phyloP scores from a whole-genome alignment of 306 rosid species.

The Ammopiptanthus mongolicus region DNA sequence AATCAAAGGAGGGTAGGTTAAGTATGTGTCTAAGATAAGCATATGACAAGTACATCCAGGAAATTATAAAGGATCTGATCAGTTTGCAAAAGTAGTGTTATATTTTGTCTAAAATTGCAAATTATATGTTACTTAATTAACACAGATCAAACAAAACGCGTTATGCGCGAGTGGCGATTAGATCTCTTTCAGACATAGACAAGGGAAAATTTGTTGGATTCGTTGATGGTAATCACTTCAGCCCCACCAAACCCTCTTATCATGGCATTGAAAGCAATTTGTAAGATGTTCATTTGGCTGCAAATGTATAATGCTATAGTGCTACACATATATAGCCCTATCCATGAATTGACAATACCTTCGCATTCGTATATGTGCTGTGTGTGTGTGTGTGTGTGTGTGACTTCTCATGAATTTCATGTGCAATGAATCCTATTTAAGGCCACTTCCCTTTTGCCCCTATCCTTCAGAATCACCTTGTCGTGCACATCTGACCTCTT shows the following conservation, averaged over 20 bases:
- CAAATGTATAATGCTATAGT: constrained; percentile 2
- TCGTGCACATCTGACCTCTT: background rate
- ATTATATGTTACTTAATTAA: background rate
- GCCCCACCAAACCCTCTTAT: constrained; percentile 28
- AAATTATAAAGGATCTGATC: background rate
- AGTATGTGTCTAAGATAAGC: background rate
- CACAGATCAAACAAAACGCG: background rate
- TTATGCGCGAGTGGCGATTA: background rate
- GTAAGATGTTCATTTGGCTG: constrained; percentile 13
- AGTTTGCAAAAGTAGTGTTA: background rate
- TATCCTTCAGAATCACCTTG: background rate
- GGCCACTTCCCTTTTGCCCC: constrained; percentile 16
- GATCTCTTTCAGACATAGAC: constrained; percentile 12
- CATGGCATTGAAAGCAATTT: constrained; percentile 15
- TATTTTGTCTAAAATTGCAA: background rate
- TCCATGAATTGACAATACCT: constrained; percentile 32
- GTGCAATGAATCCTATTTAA: constrained; percentile 16
- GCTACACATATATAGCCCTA: constrained; percentile 2
- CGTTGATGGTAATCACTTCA: background rate
- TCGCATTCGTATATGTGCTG: background rate
- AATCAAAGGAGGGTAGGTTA: background rate
- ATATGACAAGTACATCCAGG: background rate
- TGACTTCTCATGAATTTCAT: constrained; percentile 24
- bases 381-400: background rate
- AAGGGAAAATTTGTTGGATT: constrained; percentile 19